A percentile compares a stretch with the other conserved stretches of the same genome.
Conservation (phyloP, 1,139 yeast genomes). For the Blastobotrys illinoisensis region DNA sequence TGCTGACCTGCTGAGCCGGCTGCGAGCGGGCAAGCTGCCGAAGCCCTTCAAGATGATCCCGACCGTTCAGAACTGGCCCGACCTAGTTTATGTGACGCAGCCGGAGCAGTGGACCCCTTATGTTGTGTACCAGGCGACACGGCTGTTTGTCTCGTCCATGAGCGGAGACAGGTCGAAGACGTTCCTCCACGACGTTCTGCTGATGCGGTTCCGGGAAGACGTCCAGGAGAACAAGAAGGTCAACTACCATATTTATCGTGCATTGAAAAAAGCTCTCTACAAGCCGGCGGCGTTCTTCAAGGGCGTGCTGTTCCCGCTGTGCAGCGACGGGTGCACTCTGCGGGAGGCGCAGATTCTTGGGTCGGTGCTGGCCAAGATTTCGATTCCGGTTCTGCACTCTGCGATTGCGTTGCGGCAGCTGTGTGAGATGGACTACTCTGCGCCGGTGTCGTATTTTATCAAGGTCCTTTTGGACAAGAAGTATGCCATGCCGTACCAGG, state of each 20-base stretch:
- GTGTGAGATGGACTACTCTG: conserved; percentile 65
- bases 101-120: conserved; percentile 97
- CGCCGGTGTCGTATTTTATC: conserved; percentile 86
- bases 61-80: conserved; percentile 90
- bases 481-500: conserved; percentile 94
- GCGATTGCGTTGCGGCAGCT: conserved; percentile 89
- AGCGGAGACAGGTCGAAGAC: conserved; percentile 84
- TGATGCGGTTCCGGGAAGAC: conserved; percentile 78
- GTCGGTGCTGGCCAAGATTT: conserved; percentile 80
- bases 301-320: conserved; percentile 88
- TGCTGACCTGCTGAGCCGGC: conserved; percentile 81
- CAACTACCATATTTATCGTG: conserved; percentile 88
- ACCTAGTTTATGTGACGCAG: conserved; percentile 82
- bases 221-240: conserved; percentile 60
- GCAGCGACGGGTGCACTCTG: conserved; percentile 64
- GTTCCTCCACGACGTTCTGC: conserved; percentile 66
- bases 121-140: conserved; percentile 91
- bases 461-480: conserved; percentile 86
- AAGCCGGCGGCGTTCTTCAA: conserved; percentile 97
- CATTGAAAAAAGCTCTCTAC: conserved; percentile 85
- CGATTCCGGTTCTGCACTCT: conserved; percentile 92
- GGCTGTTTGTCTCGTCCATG: conserved; percentile 84
- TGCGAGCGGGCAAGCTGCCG: conserved; percentile 94
- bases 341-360: conserved; percentile 96
- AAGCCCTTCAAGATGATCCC: conserved; percentile 94